A percentile compares a stretch with the other conserved stretches of the same genome.
Conservation (phyloP, 2,329 filamentous ascomycete species). For the Cryphonectria radicalis region DNA sequence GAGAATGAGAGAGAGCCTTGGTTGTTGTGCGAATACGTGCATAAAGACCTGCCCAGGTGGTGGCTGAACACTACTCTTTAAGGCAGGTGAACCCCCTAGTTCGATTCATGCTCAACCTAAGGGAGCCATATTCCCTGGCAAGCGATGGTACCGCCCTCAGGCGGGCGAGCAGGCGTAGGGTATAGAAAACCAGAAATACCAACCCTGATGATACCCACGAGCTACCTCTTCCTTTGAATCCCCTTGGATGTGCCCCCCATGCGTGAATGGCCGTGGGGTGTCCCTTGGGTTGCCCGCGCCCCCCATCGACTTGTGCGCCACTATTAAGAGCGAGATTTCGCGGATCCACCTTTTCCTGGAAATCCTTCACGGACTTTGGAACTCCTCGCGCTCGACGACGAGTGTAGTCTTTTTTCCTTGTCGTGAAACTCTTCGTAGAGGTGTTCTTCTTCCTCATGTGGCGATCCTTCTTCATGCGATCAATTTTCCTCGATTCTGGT, state of each 20-base stretch:
- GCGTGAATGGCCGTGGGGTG: background rate
- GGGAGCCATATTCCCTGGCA: background rate
- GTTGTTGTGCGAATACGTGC: background rate
- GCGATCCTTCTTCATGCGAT: background rate
- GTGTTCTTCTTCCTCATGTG: background rate
- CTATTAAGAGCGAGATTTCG: constrained; percentile 3
- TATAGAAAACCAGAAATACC: background rate
- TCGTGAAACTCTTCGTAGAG: no score
- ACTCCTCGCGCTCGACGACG: background rate
- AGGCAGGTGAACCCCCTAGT: background rate
- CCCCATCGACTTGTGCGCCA: background rate
- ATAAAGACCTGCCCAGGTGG: constrained; percentile 5
- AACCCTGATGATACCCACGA: background rate
- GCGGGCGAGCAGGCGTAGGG: background rate
- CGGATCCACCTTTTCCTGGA: background rate
- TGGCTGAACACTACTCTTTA: constrained; percentile 1
- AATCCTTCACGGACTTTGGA: background rate
- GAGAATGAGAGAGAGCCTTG: background rate
- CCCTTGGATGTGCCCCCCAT: background rate
- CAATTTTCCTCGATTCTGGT: background rate
- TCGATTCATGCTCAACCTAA: background rate
- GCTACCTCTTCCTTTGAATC: background rate
- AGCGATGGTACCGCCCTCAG: background rate
- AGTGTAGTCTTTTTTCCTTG: background rate
- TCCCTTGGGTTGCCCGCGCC: background rate